Conservation (phyloP, 1,284 basidiomycete genomes). For the Puccinia coronata region DNA sequence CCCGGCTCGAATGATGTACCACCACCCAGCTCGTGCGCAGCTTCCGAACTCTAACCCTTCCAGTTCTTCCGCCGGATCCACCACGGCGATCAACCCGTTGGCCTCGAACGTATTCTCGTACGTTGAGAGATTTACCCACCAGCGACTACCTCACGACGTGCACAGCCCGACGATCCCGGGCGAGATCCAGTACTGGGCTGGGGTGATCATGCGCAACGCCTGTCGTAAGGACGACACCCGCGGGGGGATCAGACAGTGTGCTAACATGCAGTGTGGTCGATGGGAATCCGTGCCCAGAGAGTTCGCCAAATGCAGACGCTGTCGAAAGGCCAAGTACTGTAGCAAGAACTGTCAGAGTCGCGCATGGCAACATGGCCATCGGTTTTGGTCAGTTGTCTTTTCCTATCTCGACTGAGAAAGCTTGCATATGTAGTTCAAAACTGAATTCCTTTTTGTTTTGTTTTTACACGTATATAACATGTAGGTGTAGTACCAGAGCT, state of each 20-base stretch:
- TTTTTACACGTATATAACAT: not conserved
- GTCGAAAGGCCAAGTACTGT: conserved; percentile 97
- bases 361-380: conserved; percentile 94
- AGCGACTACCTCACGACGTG: conserved; percentile 76
- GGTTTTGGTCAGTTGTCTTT: conserved; percentile 63
- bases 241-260: conserved; percentile 94
- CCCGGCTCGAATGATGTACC: conserved; percentile 10
- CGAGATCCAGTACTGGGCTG: conserved; percentile 98
- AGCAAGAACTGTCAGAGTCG: conserved; percentile 96
- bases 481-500: conserved; percentile 32
- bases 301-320: conserved; percentile 94
- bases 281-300: conserved; percentile 93
- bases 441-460: no score
- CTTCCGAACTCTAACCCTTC: conserved; percentile 50
- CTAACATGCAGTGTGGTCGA: conserved; percentile 93
- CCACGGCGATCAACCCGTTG: conserved; percentile 59
- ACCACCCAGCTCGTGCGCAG: conserved; percentile 41
- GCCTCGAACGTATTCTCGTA: conserved; percentile 88
- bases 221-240: conserved; percentile 92
- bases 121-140: conserved; percentile 93
- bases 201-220: conserved; percentile 98
- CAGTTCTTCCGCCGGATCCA: conserved; percentile 55
- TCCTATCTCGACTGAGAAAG: not conserved
- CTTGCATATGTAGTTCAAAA: not conserved
- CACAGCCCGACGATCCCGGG: conserved; percentile 73